Evolutionary conservation across 768 basidiomycete species (phyloP), one percentile per base, ranked within the genome.

Genomic region (Trametes gibbosa): DNA sequence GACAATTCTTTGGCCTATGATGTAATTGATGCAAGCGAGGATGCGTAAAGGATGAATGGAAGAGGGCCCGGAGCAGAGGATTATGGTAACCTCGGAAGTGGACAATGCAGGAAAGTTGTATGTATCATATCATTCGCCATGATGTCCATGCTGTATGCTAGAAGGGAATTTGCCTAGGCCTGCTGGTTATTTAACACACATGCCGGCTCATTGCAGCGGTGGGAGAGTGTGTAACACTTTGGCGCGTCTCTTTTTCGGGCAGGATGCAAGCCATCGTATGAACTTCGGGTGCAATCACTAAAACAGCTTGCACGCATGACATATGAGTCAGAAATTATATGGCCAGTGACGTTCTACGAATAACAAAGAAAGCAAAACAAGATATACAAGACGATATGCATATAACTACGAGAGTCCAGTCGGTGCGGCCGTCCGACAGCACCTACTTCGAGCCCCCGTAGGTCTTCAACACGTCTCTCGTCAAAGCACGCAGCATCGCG

Each of bases 401-500:
- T 45, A 45, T 13, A 35, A 7, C 13, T 3, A 17, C 13, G 6
- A 13, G 37, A 17, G 19, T 45, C 29, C 29, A 32, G 29, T 10
- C 29, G 10, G 5, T 21, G 21, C 43, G 12, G 9, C 12, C 21
- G 21, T 32, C 29, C 29, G 29, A n/a, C 10, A 32, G 12, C 12
- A 16, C 24, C 54, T 56, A 56, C 55, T 56, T 56, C 39, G 55
- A 19, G 42, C 19, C 25, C 16, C 65, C 60, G 39, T 63, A 63
- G 17, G 60, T 66, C 73, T 81, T 83, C 59, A 84, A 61, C 69
- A 70, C 63, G 34, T 84, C 79, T 58, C 74, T 77, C 39, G 83
- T 83, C 58, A 85, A 67, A 3, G 81, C 81, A 40, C 84, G 82
- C 49, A 89, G 68, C 87, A 89, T 89, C 16, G 83, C 82, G 24